Evolutionary conservation across 306 rosid species (phyloP).

Genomic region (Vigna nakashimae): DNA sequence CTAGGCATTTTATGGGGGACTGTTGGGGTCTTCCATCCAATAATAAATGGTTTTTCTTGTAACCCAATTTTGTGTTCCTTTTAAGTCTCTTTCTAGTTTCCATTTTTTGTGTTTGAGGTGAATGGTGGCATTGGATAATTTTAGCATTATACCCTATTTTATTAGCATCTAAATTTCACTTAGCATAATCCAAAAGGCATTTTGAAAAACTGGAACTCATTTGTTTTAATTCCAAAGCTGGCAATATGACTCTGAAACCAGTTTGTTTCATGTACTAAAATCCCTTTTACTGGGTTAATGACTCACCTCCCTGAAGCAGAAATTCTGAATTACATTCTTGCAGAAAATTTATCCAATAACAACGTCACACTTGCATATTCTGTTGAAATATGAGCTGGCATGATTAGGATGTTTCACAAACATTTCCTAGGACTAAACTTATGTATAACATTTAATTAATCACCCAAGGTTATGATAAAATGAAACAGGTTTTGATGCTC

Average conservation of each 20-base stretch:
- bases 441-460: background rate
- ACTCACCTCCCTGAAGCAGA: background rate
- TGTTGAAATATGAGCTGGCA: slow-evolving; percentile 31
- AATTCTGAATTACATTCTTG: slow-evolving; percentile 3
- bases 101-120: background rate
- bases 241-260: background rate
- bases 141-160: background rate
- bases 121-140: slow-evolving; percentile 3
- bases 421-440: slow-evolving; percentile 18
- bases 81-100: slow-evolving; percentile 11
- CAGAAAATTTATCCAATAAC: background rate
- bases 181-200: background rate
- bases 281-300: background rate
- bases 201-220: slow-evolving; percentile 5
- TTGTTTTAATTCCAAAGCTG: background rate
- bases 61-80: background rate
- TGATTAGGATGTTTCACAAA: slow-evolving; percentile 22
- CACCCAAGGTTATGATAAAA: too few species aligned
- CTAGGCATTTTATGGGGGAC: background rate
- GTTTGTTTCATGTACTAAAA: slow-evolving; percentile 4
- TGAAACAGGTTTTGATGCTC: background rate
- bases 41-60: background rate
- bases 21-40: background rate
- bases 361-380: background rate
- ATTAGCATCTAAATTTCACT: slow-evolving; percentile 2